phyloP scores from a whole-genome alignment of 371 early-diverging fungal species.

The Mucor racemosus region DNA sequence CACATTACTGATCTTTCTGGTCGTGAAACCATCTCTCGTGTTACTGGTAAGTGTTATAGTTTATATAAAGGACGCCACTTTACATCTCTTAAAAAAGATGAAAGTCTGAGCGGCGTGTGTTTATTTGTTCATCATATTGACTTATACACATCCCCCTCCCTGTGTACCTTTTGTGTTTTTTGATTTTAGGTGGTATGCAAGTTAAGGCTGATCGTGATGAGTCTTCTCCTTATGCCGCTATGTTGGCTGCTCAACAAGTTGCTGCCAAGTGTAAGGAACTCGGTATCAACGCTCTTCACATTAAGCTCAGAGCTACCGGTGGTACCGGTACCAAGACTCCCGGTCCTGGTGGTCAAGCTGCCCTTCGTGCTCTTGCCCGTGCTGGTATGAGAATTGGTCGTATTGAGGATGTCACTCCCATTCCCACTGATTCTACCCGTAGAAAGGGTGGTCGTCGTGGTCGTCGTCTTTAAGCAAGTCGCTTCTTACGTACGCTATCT shows the following conservation, averaged over 20 bases:
- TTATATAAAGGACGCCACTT: conserved; percentile 1
- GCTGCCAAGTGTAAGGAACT: conserved; percentile 98
- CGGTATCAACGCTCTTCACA: conserved; percentile 99
- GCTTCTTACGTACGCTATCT: neutral
- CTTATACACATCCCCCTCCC: conserved; percentile 5
- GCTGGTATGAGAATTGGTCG: conserved; percentile 99
- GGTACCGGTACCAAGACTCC: conserved; percentile 99
- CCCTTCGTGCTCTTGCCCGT: conserved; percentile 99
- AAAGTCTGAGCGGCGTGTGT: conserved; percentile 5
- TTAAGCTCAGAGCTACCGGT: conserved; percentile 99
- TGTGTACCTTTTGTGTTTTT: conserved; percentile 4
- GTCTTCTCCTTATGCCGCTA: conserved; percentile 99
- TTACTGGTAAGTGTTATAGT: conserved; percentile 76
- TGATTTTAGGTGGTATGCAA: conserved; percentile 86
- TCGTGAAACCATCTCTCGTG: conserved; percentile 99
- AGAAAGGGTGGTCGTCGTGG: conserved; percentile 99
- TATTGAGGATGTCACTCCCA: conserved; percentile 99
- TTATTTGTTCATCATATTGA: conserved; percentile 1
- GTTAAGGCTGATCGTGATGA: conserved; percentile 99
- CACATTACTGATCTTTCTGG: conserved; percentile 99
- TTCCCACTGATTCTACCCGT: conserved; percentile 99
- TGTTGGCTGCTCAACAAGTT: conserved; percentile 99
- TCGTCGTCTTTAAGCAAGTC: conserved; percentile 94
- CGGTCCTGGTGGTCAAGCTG: conserved; percentile 99
- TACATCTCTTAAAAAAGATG: neutral